phyloP scores from a whole-genome alignment of 176 grass and related monocot genomes.

The Ananas comosus region DNA sequence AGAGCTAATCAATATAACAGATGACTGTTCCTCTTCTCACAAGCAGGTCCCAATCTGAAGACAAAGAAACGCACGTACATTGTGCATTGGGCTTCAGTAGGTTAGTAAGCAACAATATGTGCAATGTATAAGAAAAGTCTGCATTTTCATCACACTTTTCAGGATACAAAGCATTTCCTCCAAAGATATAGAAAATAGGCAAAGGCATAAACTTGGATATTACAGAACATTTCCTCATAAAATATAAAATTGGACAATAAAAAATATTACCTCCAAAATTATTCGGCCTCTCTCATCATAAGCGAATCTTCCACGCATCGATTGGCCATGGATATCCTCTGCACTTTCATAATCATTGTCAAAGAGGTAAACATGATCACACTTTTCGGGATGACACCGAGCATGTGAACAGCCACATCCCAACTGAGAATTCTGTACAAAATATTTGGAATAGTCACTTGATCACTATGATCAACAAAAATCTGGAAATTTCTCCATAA shows the following conservation, averaged over 20 bases:
- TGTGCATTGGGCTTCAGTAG: too few relatives aligned
- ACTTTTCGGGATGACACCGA: slow-evolving; percentile 52
- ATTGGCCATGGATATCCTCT: slow-evolving; percentile 43
- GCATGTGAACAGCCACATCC: slow-evolving; percentile 47
- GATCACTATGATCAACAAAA: neutral
- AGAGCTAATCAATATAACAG: too few relatives aligned
- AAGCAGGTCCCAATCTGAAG: too few relatives aligned
- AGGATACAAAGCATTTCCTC: too few relatives aligned
- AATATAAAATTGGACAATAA: neutral
- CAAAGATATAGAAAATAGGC: neutral
- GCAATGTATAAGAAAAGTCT: too few relatives aligned
- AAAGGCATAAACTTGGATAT: neutral
- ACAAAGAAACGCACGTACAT: too few relatives aligned
- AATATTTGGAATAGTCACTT: slow-evolving; percentile 26
- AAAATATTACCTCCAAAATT: slow-evolving; percentile 63
- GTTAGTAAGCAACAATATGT: too few relatives aligned
- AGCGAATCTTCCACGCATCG: slow-evolving; percentile 71
- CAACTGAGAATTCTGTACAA: slow-evolving; percentile 44
- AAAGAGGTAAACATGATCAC: slow-evolving; percentile 64
- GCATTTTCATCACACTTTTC: too few relatives aligned
- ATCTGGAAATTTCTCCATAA: neutral
- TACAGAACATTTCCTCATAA: slow-evolving; percentile 1
- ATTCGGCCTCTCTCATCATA: slow-evolving; percentile 57
- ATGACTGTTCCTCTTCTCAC: too few relatives aligned
- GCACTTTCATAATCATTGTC: slow-evolving; percentile 47